Evolutionary conservation across 306 rosid species (phyloP).

Genomic region (Morella rubra): DNA sequence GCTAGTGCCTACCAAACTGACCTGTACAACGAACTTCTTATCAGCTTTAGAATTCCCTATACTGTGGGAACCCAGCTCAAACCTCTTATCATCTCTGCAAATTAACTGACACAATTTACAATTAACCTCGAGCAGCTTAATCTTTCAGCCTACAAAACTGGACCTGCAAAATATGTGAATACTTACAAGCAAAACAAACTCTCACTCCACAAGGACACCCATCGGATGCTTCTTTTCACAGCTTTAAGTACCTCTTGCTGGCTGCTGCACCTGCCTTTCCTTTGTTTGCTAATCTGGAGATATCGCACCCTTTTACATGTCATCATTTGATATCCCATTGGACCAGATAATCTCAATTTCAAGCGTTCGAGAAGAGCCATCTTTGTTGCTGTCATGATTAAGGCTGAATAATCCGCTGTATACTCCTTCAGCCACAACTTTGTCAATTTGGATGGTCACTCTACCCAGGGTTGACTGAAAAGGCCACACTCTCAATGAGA

Average conservation of each 20-base stretch:
- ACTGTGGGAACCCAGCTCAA: slow-evolving; percentile 46
- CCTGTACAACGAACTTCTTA: slow-evolving; percentile 69
- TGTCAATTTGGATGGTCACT: slow-evolving; percentile 96
- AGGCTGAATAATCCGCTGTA: slow-evolving; percentile 95
- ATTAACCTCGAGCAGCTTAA: slow-evolving; percentile 49
- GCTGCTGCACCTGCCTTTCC: neutral
- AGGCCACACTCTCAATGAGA: slow-evolving; percentile 26
- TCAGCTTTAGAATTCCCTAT: slow-evolving; percentile 36
- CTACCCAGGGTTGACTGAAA: slow-evolving; percentile 84
- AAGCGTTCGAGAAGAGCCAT: slow-evolving; percentile 84
- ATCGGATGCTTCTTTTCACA: slow-evolving; percentile 4
- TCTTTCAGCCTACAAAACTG: slow-evolving; percentile 66
- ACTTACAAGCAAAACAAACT: slow-evolving; percentile 53
- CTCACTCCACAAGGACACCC: slow-evolving; percentile 15
- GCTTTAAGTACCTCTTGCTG: slow-evolving; percentile 6
- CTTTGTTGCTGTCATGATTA: slow-evolving; percentile 87
- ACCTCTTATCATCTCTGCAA: slow-evolving; percentile 28
- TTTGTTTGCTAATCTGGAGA: slow-evolving; percentile 5
- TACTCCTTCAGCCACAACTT: slow-evolving; percentile 89
- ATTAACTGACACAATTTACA: slow-evolving; percentile 61
- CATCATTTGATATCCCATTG: slow-evolving; percentile 69
- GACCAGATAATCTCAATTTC: slow-evolving; percentile 97
- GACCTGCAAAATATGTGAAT: slow-evolving; percentile 39
- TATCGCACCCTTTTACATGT: slow-evolving; percentile 35
- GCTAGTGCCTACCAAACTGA: slow-evolving; percentile 51